A percentile compares a stretch with the other conserved stretches of the same genome.
phyloP scores from a whole-genome alignment of 805 yeast genomes.

The Kazachstania kunashirensis region DNA sequence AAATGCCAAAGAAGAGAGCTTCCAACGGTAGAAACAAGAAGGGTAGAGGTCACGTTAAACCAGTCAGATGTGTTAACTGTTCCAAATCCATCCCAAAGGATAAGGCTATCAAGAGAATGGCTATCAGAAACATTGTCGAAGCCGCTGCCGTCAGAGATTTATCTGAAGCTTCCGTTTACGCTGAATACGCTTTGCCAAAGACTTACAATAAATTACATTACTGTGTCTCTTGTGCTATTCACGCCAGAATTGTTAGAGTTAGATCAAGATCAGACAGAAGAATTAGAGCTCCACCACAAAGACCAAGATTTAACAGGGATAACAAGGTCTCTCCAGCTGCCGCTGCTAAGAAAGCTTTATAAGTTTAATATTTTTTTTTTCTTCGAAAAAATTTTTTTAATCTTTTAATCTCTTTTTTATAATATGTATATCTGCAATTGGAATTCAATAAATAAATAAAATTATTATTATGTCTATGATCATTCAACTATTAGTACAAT shows the following conservation, averaged over 20 bases:
- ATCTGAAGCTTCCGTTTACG: constrained; percentile 98
- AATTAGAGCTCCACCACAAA: constrained; percentile 96
- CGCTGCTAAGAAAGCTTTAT: constrained; percentile 89
- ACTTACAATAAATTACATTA: constrained; percentile 99
- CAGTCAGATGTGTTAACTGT: constrained; percentile 99
- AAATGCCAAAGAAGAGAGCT: constrained; percentile 99
- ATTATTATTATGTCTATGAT: neutral
- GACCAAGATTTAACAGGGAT: constrained; percentile 95
- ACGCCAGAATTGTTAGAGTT: constrained; percentile 99
- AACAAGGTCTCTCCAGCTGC: constrained; percentile 94
- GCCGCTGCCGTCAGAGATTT: constrained; percentile 99
- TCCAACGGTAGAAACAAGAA: constrained; percentile 99
- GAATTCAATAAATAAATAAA: too few relatives aligned
- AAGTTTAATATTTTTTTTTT: constrained; percentile 24
- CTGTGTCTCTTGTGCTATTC: constrained; percentile 99
- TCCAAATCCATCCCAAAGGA: constrained; percentile 99
- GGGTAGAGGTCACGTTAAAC: constrained; percentile 99
- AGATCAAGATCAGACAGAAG: constrained; percentile 99
- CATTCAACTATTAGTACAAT: neutral
- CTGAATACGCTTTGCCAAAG: constrained; percentile 99
- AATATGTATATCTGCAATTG: too few relatives aligned
- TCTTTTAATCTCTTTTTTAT: neutral
- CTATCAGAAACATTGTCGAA: constrained; percentile 99
- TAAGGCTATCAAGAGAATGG: constrained; percentile 99
- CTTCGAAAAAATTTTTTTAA: constrained; percentile 7